Conservation (phyloP, 179 eudicot genomes). For the Amaranthus tricolor region DNA sequence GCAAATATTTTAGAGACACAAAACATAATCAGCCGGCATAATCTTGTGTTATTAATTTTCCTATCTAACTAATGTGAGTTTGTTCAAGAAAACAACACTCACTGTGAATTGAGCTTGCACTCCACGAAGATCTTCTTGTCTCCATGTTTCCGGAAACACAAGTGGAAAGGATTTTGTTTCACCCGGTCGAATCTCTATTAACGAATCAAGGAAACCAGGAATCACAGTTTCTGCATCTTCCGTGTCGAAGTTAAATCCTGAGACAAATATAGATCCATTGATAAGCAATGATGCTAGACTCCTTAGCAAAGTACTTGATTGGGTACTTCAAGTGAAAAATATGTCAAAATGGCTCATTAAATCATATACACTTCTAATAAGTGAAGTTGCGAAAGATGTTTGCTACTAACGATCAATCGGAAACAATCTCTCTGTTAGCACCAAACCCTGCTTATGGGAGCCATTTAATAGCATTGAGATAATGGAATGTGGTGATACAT, state of each 20-base stretch:
- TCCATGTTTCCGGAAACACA: slow-evolving; percentile 90
- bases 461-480: no score
- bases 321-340: not conserved
- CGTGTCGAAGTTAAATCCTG: slow-evolving; percentile 90
- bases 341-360: no score
- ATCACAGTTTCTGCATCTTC: slow-evolving; percentile 80
- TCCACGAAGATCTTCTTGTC: slow-evolving; percentile 89
- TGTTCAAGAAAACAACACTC: slow-evolving; percentile 32
- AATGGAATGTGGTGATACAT: no score
- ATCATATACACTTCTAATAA: no score
- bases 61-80: not conserved
- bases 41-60: not conserved
- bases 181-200: slow-evolving; percentile 75
- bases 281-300: slow-evolving; percentile 1
- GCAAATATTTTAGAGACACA: not conserved
- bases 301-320: not conserved
- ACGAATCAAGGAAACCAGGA: slow-evolving; percentile 84
- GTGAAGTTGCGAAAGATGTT: no score
- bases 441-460: no score
- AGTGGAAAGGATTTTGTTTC: slow-evolving; percentile 88
- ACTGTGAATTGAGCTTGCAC: slow-evolving; percentile 86
- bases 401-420: no score
- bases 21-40: not conserved
- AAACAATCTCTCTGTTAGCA: no score
- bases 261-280: slow-evolving; percentile 18